phyloP scores from a whole-genome alignment of 2,329 filamentous ascomycete genomes.

The Cercospora sojina region DNA sequence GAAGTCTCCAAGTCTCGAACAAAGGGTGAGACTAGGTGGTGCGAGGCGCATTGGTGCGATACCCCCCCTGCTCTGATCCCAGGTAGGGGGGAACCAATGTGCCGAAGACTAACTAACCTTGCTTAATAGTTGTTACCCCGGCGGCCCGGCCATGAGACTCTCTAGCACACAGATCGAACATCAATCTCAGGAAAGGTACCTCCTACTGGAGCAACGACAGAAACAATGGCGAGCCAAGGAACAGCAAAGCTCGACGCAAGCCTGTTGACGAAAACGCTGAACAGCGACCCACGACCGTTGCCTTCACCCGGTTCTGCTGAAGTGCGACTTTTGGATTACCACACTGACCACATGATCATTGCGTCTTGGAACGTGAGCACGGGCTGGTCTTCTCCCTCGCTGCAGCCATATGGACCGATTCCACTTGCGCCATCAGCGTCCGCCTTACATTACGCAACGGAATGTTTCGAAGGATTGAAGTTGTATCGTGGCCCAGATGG shows the following conservation, averaged over 20 bases:
- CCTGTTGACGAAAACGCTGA: constrained; percentile 39
- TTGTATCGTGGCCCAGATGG: constrained; percentile 66
- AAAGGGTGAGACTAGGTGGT: neutral
- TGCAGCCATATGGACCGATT: constrained; percentile 74
- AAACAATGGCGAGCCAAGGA: neutral
- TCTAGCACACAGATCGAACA: neutral
- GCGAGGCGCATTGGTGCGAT: neutral
- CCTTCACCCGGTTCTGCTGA: constrained; percentile 39
- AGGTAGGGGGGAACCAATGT: neutral
- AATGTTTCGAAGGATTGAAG: constrained; percentile 87
- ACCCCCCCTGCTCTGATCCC: neutral
- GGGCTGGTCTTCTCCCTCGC: constrained; percentile 71
- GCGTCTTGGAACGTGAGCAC: constrained; percentile 61
- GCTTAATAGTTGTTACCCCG: neutral
- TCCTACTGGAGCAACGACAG: neutral
- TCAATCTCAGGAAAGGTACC: neutral
- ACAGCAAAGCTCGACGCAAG: constrained; percentile 15
- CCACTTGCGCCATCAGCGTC: constrained; percentile 76
- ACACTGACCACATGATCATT: constrained; percentile 86
- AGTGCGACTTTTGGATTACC: constrained; percentile 43
- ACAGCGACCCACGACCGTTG: constrained; percentile 21
- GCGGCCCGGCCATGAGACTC: neutral
- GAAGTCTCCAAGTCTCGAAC: neutral
- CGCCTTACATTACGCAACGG: constrained; percentile 80
- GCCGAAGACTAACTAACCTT: neutral